Base-by-base conservation (phyloP, 495 filamentous ascomycete genomes). In the Astrocystis sublimbata region DNA sequence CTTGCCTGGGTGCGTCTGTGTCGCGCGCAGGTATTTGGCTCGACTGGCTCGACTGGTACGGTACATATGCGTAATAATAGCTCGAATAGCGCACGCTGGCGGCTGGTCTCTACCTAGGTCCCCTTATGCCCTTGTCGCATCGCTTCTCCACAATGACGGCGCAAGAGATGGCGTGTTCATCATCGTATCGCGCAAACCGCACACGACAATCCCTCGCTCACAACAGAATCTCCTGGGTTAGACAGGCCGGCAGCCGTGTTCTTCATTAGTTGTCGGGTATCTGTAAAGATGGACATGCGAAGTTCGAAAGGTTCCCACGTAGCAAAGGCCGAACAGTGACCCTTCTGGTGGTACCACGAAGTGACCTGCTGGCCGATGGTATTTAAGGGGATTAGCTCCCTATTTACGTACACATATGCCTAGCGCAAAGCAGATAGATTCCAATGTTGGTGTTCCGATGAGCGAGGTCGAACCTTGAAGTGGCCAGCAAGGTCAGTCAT, bases 381-480 rank as follows among this genome's bases (percentile, higher is more conserved):
- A n/a, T n/a, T n/a, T n/a, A n/a, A n/a, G n/a, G 63, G 62, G 64
- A 60, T 56, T 60, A 61, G 33, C 59, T 61, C 36, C 36, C 46
- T 30, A 42, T 7, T 23, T 30, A 10, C 9, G 31, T 15, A 6
- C 5, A 2, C 13, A 3, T 4, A 21, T 21, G 26, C 2, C 52
- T 56, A 56, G 21, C 36, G 15, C 28, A 31, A 19, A 45, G n/a
- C 40, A 56, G n/a, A n/a, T n/a, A n/a, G n/a, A n/a, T n/a, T n/a
- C n/a, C n/a, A n/a, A 69, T 55, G 38, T 65, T 46, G 61, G 60
- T 51, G 65, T 71, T 67, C 67, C 62, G 67, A 66, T 58, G 64
- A 64, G 62, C 62, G 65, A 65, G 66, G 62, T 64, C 61, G 64
- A 63, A 60, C n/a, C n/a, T n/a, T n/a, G n/a, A n/a, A 59, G 40